Evolutionary conservation across 2,329 filamentous ascomycete species (phyloP).

Genomic region (Aspergillus jensenii): DNA sequence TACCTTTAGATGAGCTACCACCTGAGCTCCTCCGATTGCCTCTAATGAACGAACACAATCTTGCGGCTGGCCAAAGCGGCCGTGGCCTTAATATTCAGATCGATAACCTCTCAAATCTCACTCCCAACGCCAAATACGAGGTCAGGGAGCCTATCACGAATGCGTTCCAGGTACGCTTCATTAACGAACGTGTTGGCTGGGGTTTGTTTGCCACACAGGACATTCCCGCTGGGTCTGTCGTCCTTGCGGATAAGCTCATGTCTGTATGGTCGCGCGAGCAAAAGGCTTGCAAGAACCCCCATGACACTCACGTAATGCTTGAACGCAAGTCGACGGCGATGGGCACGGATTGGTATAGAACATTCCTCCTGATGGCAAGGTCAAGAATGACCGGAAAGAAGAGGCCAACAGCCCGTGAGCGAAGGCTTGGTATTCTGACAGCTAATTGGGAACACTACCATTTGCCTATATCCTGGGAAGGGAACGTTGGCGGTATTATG

Average conservation of each 20-base stretch:
- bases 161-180: not conserved
- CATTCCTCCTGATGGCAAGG: not conserved
- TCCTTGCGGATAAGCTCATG: slow-evolving; percentile 13
- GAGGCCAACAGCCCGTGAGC: not conserved
- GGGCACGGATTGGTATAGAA: slow-evolving; percentile 14
- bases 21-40: not conserved
- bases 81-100: not conserved
- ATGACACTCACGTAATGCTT: slow-evolving; percentile 1
- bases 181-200: slow-evolving; percentile 5
- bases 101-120: not conserved
- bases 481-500: not conserved
- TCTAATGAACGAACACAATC: not conserved
- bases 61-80: not conserved
- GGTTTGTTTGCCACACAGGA: slow-evolving; percentile 13
- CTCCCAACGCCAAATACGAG: not conserved
- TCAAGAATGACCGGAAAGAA: not conserved
- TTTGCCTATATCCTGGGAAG: not conserved
- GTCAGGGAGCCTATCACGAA: not conserved
- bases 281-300: not conserved
- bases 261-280: not conserved
- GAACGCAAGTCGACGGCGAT: slow-evolving; percentile 6
- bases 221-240: slow-evolving; percentile 10
- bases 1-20: not conserved
- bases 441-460: slow-evolving; percentile 14
- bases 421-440: not conserved